Evolutionary conservation across 768 basidiomycete species (phyloP).

Genomic region (Sporobolomyces phaffii): DNA sequence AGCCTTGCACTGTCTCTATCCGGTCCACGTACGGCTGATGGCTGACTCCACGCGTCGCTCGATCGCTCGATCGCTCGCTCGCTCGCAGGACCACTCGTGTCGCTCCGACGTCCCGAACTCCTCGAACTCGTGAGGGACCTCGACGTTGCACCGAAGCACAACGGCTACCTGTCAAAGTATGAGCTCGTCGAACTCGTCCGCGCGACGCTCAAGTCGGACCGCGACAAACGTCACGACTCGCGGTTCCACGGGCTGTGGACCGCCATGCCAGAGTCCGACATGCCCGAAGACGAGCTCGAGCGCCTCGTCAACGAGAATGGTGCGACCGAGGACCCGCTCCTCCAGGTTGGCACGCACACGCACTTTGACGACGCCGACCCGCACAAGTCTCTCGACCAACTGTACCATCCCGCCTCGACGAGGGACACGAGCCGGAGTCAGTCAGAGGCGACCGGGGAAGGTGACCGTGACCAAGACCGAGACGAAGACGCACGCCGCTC

Average conservation of each 20-base stretch:
- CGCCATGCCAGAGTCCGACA: slow-evolving; percentile 17
- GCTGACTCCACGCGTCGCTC: neutral
- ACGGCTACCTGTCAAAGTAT: slow-evolving; percentile 8
- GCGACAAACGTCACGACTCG: neutral
- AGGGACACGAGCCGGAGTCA: neutral
- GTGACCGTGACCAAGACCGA: neutral
- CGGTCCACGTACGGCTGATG: no score
- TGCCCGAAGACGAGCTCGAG: neutral
- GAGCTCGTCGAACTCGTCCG: slow-evolving; percentile 7
- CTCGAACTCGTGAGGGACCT: neutral
- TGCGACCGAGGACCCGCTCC: neutral
- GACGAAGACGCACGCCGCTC: no score
- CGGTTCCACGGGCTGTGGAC: slow-evolving; percentile 12
- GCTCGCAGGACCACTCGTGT: neutral
- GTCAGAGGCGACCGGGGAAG: neutral
- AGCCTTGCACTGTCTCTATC: no score
- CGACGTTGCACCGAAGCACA: neutral
- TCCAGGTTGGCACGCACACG: neutral
- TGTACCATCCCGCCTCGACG: neutral
- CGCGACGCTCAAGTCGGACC: slow-evolving; percentile 2
- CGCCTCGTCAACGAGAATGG: neutral
- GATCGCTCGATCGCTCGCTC: no score
- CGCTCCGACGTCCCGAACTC: slow-evolving; percentile 1
- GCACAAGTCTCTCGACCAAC: slow-evolving; percentile 7
- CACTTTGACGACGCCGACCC: neutral